A percentile compares a stretch with the other conserved stretches of the same genome.
These are phyloP conservation scores for Emydomyces testavorans DNA, from an alignment of 2,329 filamentous ascomycete species.

Conservation along the genomic window DNA sequence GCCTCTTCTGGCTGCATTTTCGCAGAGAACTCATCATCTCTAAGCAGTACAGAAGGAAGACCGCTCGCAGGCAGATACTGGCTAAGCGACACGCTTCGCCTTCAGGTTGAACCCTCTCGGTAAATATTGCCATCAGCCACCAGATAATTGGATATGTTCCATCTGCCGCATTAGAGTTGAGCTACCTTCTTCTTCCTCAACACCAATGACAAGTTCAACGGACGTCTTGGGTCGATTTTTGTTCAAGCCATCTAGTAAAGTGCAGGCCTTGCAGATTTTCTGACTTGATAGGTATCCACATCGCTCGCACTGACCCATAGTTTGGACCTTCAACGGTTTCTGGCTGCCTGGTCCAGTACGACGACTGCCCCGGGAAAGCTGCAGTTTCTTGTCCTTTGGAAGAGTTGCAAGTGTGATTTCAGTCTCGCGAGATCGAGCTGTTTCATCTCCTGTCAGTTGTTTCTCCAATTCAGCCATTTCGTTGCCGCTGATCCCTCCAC, in stretches of 20 bases:
- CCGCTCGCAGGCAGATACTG: no score
- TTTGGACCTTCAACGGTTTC: slow-evolving; percentile 45
- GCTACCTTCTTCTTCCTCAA: slow-evolving; percentile 42
- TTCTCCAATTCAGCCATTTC: slow-evolving; percentile 78
- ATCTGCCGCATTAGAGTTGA: slow-evolving; percentile 42
- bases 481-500: slow-evolving; percentile 54
- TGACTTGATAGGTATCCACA: slow-evolving; percentile 97
- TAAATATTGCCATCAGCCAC: slow-evolving; percentile 1
- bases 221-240: slow-evolving; percentile 48
- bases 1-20: no score
- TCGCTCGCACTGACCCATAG: slow-evolving; percentile 65
- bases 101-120: no score
- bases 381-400: slow-evolving; percentile 11
- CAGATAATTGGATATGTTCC: slow-evolving; percentile 32
- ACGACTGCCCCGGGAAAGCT: slow-evolving; percentile 14
- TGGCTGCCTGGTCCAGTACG: slow-evolving; percentile 19
- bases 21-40: no score
- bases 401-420: slow-evolving; percentile 44
- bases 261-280: slow-evolving; percentile 84
- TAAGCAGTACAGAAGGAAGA: no score
- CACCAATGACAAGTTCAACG: slow-evolving; percentile 33
- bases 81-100: no score
- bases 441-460: slow-evolving; percentile 54
- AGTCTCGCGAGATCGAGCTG: slow-evolving; percentile 49
- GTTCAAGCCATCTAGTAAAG: slow-evolving; percentile 78